Evolutionary conservation across 2,329 filamentous ascomycete genomes (phyloP), one percentile per base, ranked within the genome.

Genomic region (Berkeleyomyces rouxiae): DNA sequence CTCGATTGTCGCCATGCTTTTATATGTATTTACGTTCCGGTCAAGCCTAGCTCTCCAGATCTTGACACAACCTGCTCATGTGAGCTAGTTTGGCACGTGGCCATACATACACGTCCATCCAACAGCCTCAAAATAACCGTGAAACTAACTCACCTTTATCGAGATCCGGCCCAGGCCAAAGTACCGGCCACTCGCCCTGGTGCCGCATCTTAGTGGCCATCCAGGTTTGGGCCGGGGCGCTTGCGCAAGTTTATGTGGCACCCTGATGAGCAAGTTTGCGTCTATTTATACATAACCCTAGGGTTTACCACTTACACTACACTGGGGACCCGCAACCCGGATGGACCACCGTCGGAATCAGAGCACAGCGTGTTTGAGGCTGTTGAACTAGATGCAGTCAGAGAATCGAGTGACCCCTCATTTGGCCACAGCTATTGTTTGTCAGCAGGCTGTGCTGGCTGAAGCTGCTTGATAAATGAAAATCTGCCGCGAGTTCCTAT

Each of bases 211-310:
- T 37, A n/a, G 51, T 4, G 10, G 51, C 33, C 36, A 39, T 39
- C 51, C 36, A 16, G 49, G 36, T 37, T 53, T 13, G 36, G 7
- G 23, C 16, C 36, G 13, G 57, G 59, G 55, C 58, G 44, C 43
- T 44, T 58, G 59, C 61, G 65, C 65, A 63, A 63, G 63, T 47
- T 65, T 63, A 59, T 39, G 10, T 31, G 16, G 61, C 23, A 67
- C 65, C 63, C 57, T 64, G 67, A 66, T 68, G 67, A 68, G 67
- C 67, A 64, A 58, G 64, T 67, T 67, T 65, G 63, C 60, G 64
- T 53, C 47, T 23, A 36, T 66, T 66, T 49, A 16, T 9, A 2
- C 3, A 37, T 58, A 62, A 62, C 60, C 55, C 58, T 66, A 66
- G 62, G 62, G 62, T 62, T 66, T 31, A 1, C 13, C 1, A 53